phyloP scores from a whole-genome alignment of 2,329 filamentous ascomycete species.

The Fusarium sp. region DNA sequence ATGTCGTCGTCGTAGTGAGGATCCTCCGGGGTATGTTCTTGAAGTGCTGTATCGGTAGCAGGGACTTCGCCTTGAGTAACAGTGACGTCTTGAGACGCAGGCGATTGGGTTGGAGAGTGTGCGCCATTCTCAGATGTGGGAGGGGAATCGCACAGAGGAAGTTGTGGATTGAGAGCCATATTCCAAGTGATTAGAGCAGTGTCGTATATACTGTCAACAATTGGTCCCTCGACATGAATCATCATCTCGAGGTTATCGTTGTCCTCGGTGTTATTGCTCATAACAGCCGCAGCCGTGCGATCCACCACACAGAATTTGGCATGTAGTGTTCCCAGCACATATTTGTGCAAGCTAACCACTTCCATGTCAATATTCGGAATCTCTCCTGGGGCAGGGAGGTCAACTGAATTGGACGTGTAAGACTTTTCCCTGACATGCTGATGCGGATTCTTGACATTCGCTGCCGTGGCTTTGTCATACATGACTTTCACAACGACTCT shows the following conservation, averaged over 20 bases:
- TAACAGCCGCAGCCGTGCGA: slow-evolving; percentile 73
- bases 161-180: slow-evolving; percentile 57
- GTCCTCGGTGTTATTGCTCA: slow-evolving; percentile 83
- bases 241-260: slow-evolving; percentile 88
- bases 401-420: slow-evolving; percentile 68
- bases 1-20: slow-evolving; percentile 74
- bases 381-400: slow-evolving; percentile 70
- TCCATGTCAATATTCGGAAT: slow-evolving; percentile 78
- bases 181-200: slow-evolving; percentile 79
- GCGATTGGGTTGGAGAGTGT: not conserved
- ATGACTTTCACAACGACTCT: slow-evolving; percentile 77
- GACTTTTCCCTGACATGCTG: slow-evolving; percentile 67
- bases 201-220: slow-evolving; percentile 81
- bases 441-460: slow-evolving; percentile 74
- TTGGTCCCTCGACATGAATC: slow-evolving; percentile 78
- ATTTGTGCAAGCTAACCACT: slow-evolving; percentile 77
- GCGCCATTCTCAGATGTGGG: slow-evolving; percentile 3
- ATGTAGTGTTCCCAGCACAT: slow-evolving; percentile 79
- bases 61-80: not conserved
- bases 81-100: not conserved
- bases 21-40: slow-evolving; percentile 67
- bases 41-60: slow-evolving; percentile 46
- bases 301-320: slow-evolving; percentile 83
- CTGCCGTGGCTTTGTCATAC: slow-evolving; percentile 76
- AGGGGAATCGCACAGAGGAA: slow-evolving; percentile 4